These are phyloP conservation scores for Populus nigra DNA, from an alignment of 345 rosid species.

Conservation along the genomic window DNA sequence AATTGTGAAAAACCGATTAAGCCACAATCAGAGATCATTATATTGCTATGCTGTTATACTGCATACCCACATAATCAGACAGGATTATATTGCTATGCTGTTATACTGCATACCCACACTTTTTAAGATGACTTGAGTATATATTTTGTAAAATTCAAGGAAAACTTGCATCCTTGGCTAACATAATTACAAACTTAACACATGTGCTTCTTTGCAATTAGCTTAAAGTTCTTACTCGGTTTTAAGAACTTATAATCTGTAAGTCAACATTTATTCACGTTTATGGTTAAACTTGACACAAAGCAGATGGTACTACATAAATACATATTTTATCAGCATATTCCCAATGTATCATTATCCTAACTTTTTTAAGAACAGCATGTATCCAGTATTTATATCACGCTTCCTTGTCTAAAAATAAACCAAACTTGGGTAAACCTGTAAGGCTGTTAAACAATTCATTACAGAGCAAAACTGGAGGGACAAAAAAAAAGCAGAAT, in stretches of 20 bases:
- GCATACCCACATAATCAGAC: not conserved
- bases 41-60: not conserved
- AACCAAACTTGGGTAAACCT: not conserved
- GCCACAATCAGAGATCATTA: not conserved
- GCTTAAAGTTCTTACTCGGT: not conserved
- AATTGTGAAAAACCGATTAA: too few relatives aligned
- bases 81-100: not conserved
- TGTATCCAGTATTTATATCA: not conserved
- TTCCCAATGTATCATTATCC: not conserved
- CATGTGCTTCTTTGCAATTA: not conserved
- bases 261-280: not conserved
- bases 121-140: not conserved
- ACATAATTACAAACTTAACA: not conserved
- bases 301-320: not conserved
- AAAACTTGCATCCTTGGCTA: not conserved
- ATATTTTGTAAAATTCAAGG: not conserved
- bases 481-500: not conserved
- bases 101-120: not conserved
- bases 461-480: not conserved
- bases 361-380: not conserved
- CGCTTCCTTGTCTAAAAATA: not conserved
- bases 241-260: not conserved
- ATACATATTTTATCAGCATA: not conserved
- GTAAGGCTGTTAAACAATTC: not conserved
- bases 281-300: not conserved